Percentiles rank a stretch among this genome's conserved stretches.
phyloP scores from a whole-genome alignment of 1,139 yeast genomes.

The Geotrichum phurueaensis region DNA sequence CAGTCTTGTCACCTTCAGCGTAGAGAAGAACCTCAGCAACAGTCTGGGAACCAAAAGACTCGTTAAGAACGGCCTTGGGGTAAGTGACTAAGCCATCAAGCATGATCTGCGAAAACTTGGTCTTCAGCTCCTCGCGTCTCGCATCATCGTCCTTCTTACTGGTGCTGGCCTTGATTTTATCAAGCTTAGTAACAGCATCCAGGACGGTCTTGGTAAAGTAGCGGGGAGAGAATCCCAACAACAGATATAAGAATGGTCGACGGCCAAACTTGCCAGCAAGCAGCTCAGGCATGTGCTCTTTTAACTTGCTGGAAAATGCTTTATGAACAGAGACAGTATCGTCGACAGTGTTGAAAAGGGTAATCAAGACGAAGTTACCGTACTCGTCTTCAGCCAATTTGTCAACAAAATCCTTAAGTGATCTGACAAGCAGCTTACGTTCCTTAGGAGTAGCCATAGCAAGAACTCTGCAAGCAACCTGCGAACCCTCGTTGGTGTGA shows the following conservation, averaged over 20 bases:
- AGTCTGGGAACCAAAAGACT: constrained; percentile 79
- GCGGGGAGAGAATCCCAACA: constrained; percentile 69
- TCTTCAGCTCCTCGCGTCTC: constrained; percentile 65
- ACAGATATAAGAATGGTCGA: constrained; percentile 71
- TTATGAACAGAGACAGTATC: constrained; percentile 82
- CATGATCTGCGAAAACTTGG: constrained; percentile 60
- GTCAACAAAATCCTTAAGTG: constrained; percentile 66
- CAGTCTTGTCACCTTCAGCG: constrained; percentile 47
- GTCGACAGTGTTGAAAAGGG: constrained; percentile 81
- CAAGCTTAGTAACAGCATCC: constrained; percentile 54
- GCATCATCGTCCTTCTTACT: constrained; percentile 80
- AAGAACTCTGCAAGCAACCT: constrained; percentile 75
- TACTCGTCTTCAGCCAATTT: constrained; percentile 76
- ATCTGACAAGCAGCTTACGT: constrained; percentile 68
- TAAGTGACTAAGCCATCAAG: constrained; percentile 50
- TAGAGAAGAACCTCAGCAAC: constrained; percentile 66
- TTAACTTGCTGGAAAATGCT: constrained; percentile 58
- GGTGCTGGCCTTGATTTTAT: constrained; percentile 61
- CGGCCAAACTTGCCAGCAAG: constrained; percentile 73
- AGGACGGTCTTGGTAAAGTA: constrained; percentile 70
- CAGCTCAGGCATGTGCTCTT: constrained; percentile 51
- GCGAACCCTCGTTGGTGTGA: constrained; percentile 90
- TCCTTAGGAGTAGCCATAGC: constrained; percentile 89
- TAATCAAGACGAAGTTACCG: constrained; percentile 76
- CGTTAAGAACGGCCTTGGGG: constrained; percentile 49